Evolutionary conservation across 2,329 filamentous ascomycete genomes (phyloP).

Genomic region (Zymoseptoria tritici): DNA sequence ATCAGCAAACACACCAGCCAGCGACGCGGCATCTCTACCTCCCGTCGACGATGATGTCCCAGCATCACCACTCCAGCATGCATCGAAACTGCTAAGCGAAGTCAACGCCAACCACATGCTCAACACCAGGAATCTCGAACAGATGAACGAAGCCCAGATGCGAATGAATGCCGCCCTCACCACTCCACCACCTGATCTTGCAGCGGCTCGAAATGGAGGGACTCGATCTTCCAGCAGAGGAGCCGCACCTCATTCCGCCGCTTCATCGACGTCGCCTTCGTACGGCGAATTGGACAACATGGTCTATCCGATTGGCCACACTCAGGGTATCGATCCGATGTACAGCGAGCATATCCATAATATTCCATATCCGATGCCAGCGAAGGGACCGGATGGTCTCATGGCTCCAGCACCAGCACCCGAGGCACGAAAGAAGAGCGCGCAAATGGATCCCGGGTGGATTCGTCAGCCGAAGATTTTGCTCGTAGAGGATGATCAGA

Average conservation of each 20-base stretch:
- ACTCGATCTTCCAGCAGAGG: slow-evolving; percentile 39
- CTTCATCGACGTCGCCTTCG: slow-evolving; percentile 46
- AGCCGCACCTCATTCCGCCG: slow-evolving; percentile 37
- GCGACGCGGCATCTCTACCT: slow-evolving; percentile 7
- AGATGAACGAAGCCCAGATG: slow-evolving; percentile 54
- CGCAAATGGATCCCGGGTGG: slow-evolving; percentile 57
- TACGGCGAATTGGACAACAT: slow-evolving; percentile 59
- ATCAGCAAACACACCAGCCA: slow-evolving; percentile 7
- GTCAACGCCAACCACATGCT: slow-evolving; percentile 59
- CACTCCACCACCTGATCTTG: slow-evolving; percentile 49
- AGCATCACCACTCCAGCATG: slow-evolving; percentile 61
- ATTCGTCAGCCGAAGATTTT: slow-evolving; percentile 67
- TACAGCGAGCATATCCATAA: slow-evolving; percentile 91
- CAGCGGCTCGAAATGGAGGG: slow-evolving; percentile 24
- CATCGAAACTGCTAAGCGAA: slow-evolving; percentile 58
- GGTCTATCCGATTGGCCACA: slow-evolving; percentile 86
- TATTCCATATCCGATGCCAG: slow-evolving; percentile 74
- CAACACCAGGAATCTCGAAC: slow-evolving; percentile 56
- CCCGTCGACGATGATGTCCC: slow-evolving; percentile 52
- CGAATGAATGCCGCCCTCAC: slow-evolving; percentile 49
- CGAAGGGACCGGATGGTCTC: slow-evolving; percentile 50
- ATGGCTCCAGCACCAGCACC: slow-evolving; percentile 33
- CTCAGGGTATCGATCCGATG: slow-evolving; percentile 89
- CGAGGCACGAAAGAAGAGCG: slow-evolving; percentile 54
- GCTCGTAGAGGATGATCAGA: slow-evolving; percentile 76